Base-by-base conservation (phyloP, 352 stramenopile genomes). In the Globisporangium radiosum region DNA sequence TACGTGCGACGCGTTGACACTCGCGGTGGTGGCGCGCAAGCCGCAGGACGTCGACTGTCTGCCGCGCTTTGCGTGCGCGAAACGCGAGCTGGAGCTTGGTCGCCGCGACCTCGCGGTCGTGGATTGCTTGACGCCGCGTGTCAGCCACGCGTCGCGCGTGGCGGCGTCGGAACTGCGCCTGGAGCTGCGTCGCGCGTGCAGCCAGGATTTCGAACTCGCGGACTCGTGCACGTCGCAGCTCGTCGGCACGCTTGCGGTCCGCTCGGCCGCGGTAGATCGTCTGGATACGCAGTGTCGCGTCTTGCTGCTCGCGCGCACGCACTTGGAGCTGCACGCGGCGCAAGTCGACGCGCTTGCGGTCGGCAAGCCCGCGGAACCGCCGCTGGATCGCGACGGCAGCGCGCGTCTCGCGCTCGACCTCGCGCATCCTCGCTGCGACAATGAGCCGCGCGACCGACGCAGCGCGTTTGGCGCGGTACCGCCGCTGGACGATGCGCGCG, bases 51-150 rank as follows among this genome's bases (percentile, higher is more conserved):
- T 73, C 61, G 7, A 76, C 60, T 11, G 71, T 65, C 15, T 83
- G 65, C 0, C 79, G 73, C 9, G 70, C 78, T 19, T 71, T 70
- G 33, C 71, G 65, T 36, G 76, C 74, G 19, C 83, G 75, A 50
- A 76, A 93, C 42, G 70, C 63, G 0, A 68, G 76, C 52, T 93
- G 83, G 11, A 93, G 66, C 54, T 75, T 84, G 38, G 71, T 76
- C 0, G 78, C 81, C 10, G 78, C 81, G n/a, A 61, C 7, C 25
- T 91, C 69, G 10, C 66, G 67, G 25, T 84, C 65, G 0, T 10
- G 44, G 4, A 74, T 50, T 0, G 55, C 63, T 7, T 75, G 61
- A 7, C 68, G 66, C 5, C 68, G 70, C 33, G 65, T 57, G 38
- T 69, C 44, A 7, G 70, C 65, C 44, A 75, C 63, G 44, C 52